Evolutionary conservation across 805 yeast species (phyloP).

Genomic region (Tetrapisispora phaffii): DNA sequence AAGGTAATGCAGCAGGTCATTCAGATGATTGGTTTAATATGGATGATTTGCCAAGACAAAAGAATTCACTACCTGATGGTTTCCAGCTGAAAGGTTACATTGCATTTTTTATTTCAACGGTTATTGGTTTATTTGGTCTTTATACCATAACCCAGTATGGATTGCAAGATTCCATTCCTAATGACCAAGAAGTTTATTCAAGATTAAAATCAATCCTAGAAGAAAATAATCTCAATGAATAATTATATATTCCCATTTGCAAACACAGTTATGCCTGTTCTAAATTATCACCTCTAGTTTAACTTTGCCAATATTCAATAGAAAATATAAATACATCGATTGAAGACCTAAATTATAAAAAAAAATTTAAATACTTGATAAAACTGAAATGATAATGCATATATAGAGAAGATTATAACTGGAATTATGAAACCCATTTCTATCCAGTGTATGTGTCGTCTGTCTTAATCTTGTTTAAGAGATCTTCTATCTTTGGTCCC

Average conservation of each 20-base stretch:
- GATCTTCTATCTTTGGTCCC: constrained; percentile 77
- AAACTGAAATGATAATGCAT: not conserved
- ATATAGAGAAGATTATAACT: not conserved
- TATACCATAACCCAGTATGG: constrained; percentile 54
- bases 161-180: constrained; percentile 47
- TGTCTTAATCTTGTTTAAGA: constrained; percentile 64
- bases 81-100: constrained; percentile 62
- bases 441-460: constrained; percentile 31
- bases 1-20: constrained; percentile 72
- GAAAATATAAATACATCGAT: not conserved
- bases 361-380: too few species aligned
- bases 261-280: not conserved
- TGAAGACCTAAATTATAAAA: too few species aligned
- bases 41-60: constrained; percentile 51
- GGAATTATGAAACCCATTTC: not conserved
- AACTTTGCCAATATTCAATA: not conserved
- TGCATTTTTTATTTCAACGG: constrained; percentile 46
- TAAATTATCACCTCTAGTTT: not conserved
- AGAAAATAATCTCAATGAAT: constrained; percentile 14
- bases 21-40: constrained; percentile 45
- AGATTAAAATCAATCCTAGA: constrained; percentile 31
- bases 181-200: constrained; percentile 35
- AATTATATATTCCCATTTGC: not conserved
- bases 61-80: constrained; percentile 55
- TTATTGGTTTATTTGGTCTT: constrained; percentile 52